Evolutionary conservation across 306 rosid genomes (phyloP), one percentile per base, ranked within the genome.

Genomic region (Prunus kanzakura): DNA sequence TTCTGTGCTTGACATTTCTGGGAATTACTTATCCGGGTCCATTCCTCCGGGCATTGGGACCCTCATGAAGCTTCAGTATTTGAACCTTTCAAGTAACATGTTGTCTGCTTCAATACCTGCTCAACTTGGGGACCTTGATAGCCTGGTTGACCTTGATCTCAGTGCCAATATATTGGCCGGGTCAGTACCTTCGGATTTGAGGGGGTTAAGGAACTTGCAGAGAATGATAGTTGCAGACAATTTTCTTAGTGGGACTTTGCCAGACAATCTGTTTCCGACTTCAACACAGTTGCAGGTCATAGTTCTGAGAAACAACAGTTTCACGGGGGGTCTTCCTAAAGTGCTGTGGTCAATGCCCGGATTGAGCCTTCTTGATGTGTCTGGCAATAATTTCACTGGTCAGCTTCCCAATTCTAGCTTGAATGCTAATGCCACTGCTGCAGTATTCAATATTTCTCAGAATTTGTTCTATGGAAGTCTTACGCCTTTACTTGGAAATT

Each of bases 91-190:
- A 1, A 72, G 75, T 71, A 94, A 91, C 73, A 72, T 15, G 72
- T 76, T 94, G 14, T 77, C 88, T 58, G 87, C 88, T 55, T 72
- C 89, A 10, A 60, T 94, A 80, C 98, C 97, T 81, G 20, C 86
- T 43, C 68, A 82, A 58, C 74, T 94, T 29, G 93, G 93, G 70
- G 77, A 79, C 84, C 91, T 95, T 60, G 65, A 32, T 67, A 88
- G 85, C 83, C 78, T 95, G 74, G 84, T 90, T 84, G 96, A 89
- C 88, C 91, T 95, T 87, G 98, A 92, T 82, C 91, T 95, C 55
- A 86, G 96, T 78, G 74, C 70, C 78, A 95, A 95, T 87, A 71
- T 81, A 55, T 86, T 94, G 66, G 68, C 80, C 1, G 93, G 92
- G 8, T 30, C 82, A 11, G 46, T 89, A 77, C 88, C 90, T 64